Percentiles rank a stretch among this genome's conserved stretches.
Conservation (phyloP, 179 eudicot genomes). For the Sideroxylon spinosum region DNA sequence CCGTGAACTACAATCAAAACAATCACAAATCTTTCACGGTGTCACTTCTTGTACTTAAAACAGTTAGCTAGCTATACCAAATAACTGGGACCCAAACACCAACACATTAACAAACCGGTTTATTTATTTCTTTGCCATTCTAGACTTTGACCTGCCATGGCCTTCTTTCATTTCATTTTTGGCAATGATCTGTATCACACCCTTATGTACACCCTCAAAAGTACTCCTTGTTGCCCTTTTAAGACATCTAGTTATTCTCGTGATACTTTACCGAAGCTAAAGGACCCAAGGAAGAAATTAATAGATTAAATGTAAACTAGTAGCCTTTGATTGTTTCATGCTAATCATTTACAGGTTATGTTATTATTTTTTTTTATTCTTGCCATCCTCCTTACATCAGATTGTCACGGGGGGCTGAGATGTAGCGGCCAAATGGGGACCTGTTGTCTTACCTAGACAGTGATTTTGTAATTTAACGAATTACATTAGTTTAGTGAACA, state of each 20-base stretch:
- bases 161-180: not conserved
- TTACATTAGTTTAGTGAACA: not conserved
- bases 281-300: not conserved
- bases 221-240: not conserved
- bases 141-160: not conserved
- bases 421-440: conserved; percentile 4
- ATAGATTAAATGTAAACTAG: not conserved
- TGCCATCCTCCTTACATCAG: not conserved
- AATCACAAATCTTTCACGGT: not conserved
- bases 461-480: not conserved
- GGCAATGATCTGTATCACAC: not conserved
- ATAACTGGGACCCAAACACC: not conserved
- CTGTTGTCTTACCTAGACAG: not conserved
- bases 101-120: not conserved
- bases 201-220: not conserved
- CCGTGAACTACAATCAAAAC: too few species aligned
- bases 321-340: not conserved
- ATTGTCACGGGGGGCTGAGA: not conserved
- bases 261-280: conserved; percentile 6
- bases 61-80: not conserved
- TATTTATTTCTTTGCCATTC: not conserved
- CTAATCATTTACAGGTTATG: not conserved
- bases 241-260: not conserved
- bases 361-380: conserved; percentile 1
- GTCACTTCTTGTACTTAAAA: not conserved